Conservation (phyloP, 2,329 filamentous ascomycete genomes). For the Penicillium sp. region DNA sequence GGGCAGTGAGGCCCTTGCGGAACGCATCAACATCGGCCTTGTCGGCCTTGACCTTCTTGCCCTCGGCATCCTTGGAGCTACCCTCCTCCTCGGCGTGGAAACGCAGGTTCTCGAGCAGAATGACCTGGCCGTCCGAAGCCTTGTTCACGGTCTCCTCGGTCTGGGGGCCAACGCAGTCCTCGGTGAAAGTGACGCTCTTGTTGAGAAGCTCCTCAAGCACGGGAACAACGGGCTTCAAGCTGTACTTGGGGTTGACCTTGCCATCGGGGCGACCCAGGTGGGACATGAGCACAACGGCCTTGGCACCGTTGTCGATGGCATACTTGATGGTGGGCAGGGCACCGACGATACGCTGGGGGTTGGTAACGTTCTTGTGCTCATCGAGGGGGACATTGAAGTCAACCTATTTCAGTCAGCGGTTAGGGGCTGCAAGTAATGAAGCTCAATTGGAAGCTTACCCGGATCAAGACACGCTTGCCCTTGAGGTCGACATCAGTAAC, state of each 20-base stretch:
- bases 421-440: not conserved
- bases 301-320: slow-evolving; percentile 83
- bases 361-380: slow-evolving; percentile 87
- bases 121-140: slow-evolving; percentile 74
- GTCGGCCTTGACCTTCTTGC: slow-evolving; percentile 98
- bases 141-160: slow-evolving; percentile 86
- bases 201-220: slow-evolving; percentile 88
- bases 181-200: slow-evolving; percentile 80
- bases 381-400: slow-evolving; percentile 99
- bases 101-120: slow-evolving; percentile 94
- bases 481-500: slow-evolving; percentile 96
- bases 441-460: slow-evolving; percentile 60
- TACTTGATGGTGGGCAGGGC: slow-evolving; percentile 95
- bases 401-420: slow-evolving; percentile 58
- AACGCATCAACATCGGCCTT: slow-evolving; percentile 89
- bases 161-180: slow-evolving; percentile 85
- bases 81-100: slow-evolving; percentile 99
- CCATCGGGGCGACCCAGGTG: slow-evolving; percentile 96
- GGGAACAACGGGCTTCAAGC: slow-evolving; percentile 82
- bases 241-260: slow-evolving; percentile 87
- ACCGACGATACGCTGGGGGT: slow-evolving; percentile 96
- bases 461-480: slow-evolving; percentile 96
- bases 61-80: slow-evolving; percentile 85
- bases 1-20: slow-evolving; percentile 87
- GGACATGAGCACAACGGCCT: slow-evolving; percentile 94